Conservation (phyloP, 1,139 yeast species). For the Nakaseomyces delphensis region DNA sequence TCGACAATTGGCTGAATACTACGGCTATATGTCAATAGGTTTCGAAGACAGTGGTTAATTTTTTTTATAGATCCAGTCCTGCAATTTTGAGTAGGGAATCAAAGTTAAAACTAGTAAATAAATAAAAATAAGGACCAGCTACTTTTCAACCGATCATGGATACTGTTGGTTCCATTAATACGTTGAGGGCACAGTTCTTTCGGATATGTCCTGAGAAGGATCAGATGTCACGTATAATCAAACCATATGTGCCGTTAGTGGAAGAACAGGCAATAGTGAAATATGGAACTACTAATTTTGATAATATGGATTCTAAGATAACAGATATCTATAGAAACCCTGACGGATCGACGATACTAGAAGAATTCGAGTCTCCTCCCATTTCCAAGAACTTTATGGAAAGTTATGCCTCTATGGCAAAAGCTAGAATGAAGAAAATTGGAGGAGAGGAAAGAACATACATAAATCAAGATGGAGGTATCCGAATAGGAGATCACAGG, state of each 20-base stretch:
- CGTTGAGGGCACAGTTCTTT: slow-evolving; percentile 28
- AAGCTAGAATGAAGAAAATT: slow-evolving; percentile 12
- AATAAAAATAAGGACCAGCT: neutral
- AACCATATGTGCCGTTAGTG: slow-evolving; percentile 19
- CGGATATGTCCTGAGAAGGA: slow-evolving; percentile 26
- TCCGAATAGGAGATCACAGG: neutral
- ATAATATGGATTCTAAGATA: slow-evolving; percentile 12
- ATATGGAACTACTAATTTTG: slow-evolving; percentile 2
- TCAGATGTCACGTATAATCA: slow-evolving; percentile 26
- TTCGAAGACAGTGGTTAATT: no score
- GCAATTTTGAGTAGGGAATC: no score
- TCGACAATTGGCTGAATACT: no score
- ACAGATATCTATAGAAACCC: slow-evolving; percentile 18
- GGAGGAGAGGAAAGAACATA: slow-evolving; percentile 6
- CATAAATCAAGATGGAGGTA: neutral
- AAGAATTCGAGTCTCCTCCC: slow-evolving; percentile 29
- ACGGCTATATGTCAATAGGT: no score
- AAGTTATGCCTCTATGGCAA: slow-evolving; percentile 11
- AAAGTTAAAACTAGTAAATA: neutral
- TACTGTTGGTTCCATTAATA: slow-evolving; percentile 23
- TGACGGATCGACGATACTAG: slow-evolving; percentile 21
- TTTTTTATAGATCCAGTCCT: no score
- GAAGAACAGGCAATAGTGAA: slow-evolving; percentile 8
- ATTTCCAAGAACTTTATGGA: slow-evolving; percentile 25
- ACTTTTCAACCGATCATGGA: slow-evolving; percentile 20